Conservation (phyloP, 495 filamentous ascomycete genomes). For the Talaromyces stipitatus region DNA sequence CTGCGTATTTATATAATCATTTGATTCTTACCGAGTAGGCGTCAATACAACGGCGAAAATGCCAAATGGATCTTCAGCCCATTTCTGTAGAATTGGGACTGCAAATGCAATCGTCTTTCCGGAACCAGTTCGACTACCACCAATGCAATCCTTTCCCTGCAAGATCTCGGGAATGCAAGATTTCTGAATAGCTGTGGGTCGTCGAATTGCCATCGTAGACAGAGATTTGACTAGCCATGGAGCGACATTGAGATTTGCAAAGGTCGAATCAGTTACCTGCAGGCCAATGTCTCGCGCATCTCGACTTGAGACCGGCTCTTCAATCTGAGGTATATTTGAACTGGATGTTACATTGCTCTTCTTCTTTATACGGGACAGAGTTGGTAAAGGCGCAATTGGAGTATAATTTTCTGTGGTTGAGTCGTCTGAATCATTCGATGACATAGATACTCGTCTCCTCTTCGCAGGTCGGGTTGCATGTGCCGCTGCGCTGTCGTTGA, state of each 20-base stretch:
- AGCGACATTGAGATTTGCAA: constrained; percentile 64
- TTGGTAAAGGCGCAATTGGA: constrained; percentile 33
- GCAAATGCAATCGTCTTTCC: constrained; percentile 98
- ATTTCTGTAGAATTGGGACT: constrained; percentile 85
- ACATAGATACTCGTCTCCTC: constrained; percentile 35
- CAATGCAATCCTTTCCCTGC: constrained; percentile 86
- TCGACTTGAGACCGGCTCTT: constrained; percentile 31
- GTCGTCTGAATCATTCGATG: constrained; percentile 24
- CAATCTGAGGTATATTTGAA: neutral
- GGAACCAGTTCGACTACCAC: constrained; percentile 90
- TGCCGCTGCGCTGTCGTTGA: neutral
- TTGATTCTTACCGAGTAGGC: constrained; percentile 58
- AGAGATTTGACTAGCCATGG: constrained; percentile 90
- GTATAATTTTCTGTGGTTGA: constrained; percentile 11
- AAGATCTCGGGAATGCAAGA: constrained; percentile 87
- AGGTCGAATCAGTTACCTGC: constrained; percentile 48
- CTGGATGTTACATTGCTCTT: constrained; percentile 21
- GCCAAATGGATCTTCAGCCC: constrained; percentile 85
- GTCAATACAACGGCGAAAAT: constrained; percentile 88
- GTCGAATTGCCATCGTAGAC: constrained; percentile 75
- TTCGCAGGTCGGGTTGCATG: constrained; percentile 14
- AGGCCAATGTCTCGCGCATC: constrained; percentile 39
- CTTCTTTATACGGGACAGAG: constrained; percentile 39
- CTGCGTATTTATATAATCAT: neutral
- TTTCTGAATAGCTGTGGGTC: constrained; percentile 86